Evolutionary conservation across 2,329 filamentous ascomycete genomes (phyloP).

Genomic region (Aspergillus amoenus): DNA sequence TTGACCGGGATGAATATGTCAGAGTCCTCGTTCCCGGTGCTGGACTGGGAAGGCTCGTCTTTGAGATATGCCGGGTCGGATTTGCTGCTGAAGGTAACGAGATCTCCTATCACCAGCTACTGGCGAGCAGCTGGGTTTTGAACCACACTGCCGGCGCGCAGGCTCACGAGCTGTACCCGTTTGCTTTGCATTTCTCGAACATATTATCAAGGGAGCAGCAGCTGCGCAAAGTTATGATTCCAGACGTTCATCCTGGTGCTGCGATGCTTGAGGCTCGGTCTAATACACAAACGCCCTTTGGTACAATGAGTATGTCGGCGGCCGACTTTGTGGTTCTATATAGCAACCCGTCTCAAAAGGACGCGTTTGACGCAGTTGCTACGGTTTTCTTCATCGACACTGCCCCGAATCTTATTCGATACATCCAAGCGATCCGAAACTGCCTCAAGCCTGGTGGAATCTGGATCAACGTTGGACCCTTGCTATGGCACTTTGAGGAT

Average conservation of each 20-base stretch:
- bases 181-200: constrained; percentile 86
- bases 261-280: constrained; percentile 46
- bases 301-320: constrained; percentile 87
- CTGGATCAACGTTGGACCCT: constrained; percentile 84
- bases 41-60: constrained; percentile 83
- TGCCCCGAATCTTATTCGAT: constrained; percentile 86
- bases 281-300: constrained; percentile 41
- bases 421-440: constrained; percentile 77
- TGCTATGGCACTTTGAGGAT: constrained; percentile 95
- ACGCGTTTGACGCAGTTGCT: constrained; percentile 75
- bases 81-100: constrained; percentile 85
- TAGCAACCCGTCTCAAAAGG: constrained; percentile 59
- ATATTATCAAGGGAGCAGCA: constrained; percentile 73
- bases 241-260: constrained; percentile 73
- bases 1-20: constrained; percentile 42
- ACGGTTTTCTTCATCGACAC: constrained; percentile 98
- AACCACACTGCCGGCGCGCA: constrained; percentile 56
- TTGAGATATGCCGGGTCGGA: constrained; percentile 74
- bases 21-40: constrained; percentile 84
- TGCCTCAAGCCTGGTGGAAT: constrained; percentile 76
- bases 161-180: constrained; percentile 77
- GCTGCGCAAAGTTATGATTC: constrained; percentile 69
- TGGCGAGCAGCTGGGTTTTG: constrained; percentile 67
- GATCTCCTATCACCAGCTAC: constrained; percentile 94
- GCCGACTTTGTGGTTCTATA: constrained; percentile 93